Evolutionary conservation across 2,329 filamentous ascomycete species (phyloP).

Genomic region (Calonectria montana): DNA sequence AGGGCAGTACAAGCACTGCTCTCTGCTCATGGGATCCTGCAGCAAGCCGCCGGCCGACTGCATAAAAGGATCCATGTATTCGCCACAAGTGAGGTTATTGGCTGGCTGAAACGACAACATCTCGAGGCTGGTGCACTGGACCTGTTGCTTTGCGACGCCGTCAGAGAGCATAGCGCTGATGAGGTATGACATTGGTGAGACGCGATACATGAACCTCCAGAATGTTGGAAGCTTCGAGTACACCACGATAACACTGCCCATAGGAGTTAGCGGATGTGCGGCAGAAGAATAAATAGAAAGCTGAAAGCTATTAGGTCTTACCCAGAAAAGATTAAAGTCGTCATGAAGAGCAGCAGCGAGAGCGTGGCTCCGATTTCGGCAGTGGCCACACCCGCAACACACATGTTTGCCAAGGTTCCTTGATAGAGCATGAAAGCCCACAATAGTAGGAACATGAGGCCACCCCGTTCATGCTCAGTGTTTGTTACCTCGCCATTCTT

Average conservation of each 20-base stretch:
- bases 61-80: constrained; percentile 61
- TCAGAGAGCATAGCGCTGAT: constrained; percentile 66
- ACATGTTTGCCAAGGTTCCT: constrained; percentile 30
- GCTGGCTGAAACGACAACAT: constrained; percentile 68
- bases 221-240: constrained; percentile 69
- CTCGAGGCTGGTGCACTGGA: constrained; percentile 48
- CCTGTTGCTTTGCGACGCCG: constrained; percentile 28
- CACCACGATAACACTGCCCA: constrained; percentile 65
- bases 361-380: constrained; percentile 36
- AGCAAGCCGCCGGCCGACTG: constrained; percentile 58
- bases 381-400: constrained; percentile 20
- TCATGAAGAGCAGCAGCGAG: constrained; percentile 54
- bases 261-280: not conserved
- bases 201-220: constrained; percentile 76
- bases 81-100: constrained; percentile 58
- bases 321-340: constrained; percentile 36
- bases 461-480: constrained; percentile 16
- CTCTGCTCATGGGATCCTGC: constrained; percentile 53
- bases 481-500: constrained; percentile 17
- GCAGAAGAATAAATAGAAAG: too few species aligned
- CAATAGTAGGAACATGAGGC: constrained; percentile 18
- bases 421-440: constrained; percentile 24
- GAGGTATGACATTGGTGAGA: constrained; percentile 76
- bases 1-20: constrained; percentile 56
- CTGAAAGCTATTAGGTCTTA: constrained; percentile 3